These are phyloP conservation scores for Peterozyma toletana DNA, from an alignment of 805 yeast species.

Conservation along the genomic window DNA sequence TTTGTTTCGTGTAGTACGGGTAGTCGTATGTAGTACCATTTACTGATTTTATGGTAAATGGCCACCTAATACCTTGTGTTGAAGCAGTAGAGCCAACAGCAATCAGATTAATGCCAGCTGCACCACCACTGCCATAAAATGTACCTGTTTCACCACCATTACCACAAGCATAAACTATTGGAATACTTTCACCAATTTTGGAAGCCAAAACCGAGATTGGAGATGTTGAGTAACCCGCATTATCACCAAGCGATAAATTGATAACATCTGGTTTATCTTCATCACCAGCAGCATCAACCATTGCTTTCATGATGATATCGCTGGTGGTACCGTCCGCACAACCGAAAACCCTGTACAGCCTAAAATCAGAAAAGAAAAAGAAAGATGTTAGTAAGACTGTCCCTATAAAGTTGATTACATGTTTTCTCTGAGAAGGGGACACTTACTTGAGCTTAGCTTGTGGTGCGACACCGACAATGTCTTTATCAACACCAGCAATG, in stretches of 20 bases:
- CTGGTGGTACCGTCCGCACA: constrained; percentile 11
- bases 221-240: constrained; percentile 7
- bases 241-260: constrained; percentile 13
- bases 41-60: constrained; percentile 5
- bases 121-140: constrained; percentile 10
- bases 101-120: constrained; percentile 6
- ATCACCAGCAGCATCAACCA: constrained; percentile 9
- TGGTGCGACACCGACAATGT: constrained; percentile 15
- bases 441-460: constrained; percentile 11
- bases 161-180: constrained; percentile 14
- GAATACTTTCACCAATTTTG: constrained; percentile 10
- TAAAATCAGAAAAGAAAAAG: too few relatives aligned
- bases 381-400: too few relatives aligned
- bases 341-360: constrained; percentile 14
- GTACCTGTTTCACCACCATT: constrained; percentile 11
- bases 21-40: constrained; percentile 2
- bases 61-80: constrained; percentile 6
- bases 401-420: too few relatives aligned
- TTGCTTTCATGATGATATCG: constrained; percentile 11
- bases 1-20: too few relatives aligned
- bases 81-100: constrained; percentile 9
- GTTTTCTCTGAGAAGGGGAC: too few relatives aligned
- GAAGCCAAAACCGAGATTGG: constrained; percentile 11
- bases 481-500: constrained; percentile 11
- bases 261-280: constrained; percentile 10